These are phyloP conservation scores for Trametes polyzona DNA, from an alignment of 1,284 basidiomycete genomes.

Conservation along the genomic window DNA sequence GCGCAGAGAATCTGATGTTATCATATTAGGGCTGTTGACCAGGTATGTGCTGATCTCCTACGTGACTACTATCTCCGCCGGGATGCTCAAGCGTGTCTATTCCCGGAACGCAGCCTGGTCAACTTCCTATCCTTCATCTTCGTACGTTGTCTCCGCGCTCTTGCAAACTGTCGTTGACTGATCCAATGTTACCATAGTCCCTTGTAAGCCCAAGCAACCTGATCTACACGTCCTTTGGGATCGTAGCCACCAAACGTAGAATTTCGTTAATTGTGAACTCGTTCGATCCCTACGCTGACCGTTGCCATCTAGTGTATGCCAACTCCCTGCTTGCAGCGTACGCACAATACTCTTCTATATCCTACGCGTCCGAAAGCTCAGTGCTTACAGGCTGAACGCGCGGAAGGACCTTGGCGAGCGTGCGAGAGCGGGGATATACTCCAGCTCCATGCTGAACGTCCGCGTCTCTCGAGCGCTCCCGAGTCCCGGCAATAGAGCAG, in stretches of 20 bases:
- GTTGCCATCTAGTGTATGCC: constrained; percentile 10
- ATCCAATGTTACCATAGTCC: not conserved
- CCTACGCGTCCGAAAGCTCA: too few species aligned
- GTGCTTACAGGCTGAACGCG: constrained; percentile 4
- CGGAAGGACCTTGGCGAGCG: constrained; percentile 6
- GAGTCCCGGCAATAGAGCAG: too few species aligned
- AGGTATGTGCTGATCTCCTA: not conserved
- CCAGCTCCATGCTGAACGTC: not conserved
- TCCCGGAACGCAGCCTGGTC: not conserved
- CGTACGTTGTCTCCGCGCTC: not conserved
- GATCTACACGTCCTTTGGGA: constrained; percentile 8
- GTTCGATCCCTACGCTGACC: not conserved
- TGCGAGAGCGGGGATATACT: not conserved
- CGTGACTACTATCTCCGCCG: too few species aligned
- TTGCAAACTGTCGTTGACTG: not conserved
- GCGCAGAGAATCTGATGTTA: not conserved
- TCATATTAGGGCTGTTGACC: constrained; percentile 3
- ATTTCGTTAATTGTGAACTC: not conserved
- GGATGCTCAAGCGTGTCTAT: too few species aligned
- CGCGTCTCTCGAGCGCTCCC: not conserved
- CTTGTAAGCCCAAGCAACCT: constrained; percentile 5
- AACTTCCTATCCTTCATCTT: constrained; percentile 4
- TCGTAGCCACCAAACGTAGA: constrained; percentile 13
- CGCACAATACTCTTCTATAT: not conserved
- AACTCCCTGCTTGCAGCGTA: constrained; percentile 18